Evolutionary conservation across 2,329 filamentous ascomycete genomes (phyloP).

Genomic region (Sarocladium strictum): DNA sequence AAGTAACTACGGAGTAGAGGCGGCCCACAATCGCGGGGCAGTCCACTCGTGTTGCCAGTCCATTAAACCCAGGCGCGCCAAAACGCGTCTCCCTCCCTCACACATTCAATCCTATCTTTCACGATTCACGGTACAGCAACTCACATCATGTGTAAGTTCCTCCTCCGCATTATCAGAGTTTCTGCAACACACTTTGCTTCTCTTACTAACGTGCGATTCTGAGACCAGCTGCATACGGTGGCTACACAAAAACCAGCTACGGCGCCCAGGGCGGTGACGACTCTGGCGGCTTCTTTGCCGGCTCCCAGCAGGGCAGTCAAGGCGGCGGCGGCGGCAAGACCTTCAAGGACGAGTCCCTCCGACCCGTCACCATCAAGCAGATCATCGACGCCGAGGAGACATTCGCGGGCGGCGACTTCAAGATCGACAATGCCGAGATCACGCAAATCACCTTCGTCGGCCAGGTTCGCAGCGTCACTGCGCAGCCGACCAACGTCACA

Average conservation of each 20-base stretch:
- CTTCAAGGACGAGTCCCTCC: constrained; percentile 77
- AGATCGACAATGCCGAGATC: constrained; percentile 70
- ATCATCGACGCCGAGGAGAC: constrained; percentile 75
- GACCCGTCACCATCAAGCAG: constrained; percentile 94
- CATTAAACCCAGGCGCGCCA: constrained; percentile 11
- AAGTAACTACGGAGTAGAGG: too few species aligned
- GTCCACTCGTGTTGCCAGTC: background rate
- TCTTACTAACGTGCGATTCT: background rate
- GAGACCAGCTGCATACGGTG: constrained; percentile 41
- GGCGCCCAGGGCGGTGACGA: constrained; percentile 52
- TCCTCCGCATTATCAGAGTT: too few species aligned
- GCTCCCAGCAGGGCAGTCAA: constrained; percentile 51
- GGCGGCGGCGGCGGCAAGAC: constrained; percentile 43
- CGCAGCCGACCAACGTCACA: constrained; percentile 85
- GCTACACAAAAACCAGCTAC: constrained; percentile 40
- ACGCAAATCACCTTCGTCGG: constrained; percentile 76
- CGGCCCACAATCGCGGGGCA: constrained; percentile 14
- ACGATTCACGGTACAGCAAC: constrained; percentile 6
- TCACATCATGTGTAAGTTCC: constrained; percentile 27
- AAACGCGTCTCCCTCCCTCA: constrained; percentile 14
- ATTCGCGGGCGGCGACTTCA: constrained; percentile 68
- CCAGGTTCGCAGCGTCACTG: constrained; percentile 80
- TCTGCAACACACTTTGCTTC: too few species aligned
- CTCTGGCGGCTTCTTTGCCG: constrained; percentile 56
- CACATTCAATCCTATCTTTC: constrained; percentile 5